phyloP scores from a whole-genome alignment of 192 early-diverging fungal genomes.

The Dissophora ornata region DNA sequence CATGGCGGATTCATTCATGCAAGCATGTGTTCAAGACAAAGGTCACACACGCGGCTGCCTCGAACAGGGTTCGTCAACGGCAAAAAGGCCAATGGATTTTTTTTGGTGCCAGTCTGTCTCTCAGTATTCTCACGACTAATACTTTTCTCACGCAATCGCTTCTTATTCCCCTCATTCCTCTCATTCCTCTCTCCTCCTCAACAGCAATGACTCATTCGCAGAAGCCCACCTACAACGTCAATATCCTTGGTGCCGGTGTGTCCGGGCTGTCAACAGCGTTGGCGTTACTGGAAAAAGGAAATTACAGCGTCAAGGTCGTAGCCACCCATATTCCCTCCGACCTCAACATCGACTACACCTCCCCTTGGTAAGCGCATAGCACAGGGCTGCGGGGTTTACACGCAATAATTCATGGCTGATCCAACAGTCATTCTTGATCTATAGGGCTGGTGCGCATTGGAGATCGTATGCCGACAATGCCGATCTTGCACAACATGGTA shows the following conservation, averaged over 20 bases:
- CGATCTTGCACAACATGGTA: slow-evolving; percentile 59
- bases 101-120: too few relatives aligned
- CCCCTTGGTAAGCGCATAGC: slow-evolving; percentile 51
- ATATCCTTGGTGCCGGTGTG: slow-evolving; percentile 81
- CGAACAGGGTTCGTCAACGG: too few relatives aligned
- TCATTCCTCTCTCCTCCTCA: not conserved
- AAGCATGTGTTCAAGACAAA: too few relatives aligned
- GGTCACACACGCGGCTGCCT: too few relatives aligned
- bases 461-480: slow-evolving; percentile 57
- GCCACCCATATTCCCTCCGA: slow-evolving; percentile 68
- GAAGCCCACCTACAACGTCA: slow-evolving; percentile 25
- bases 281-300: slow-evolving; percentile 61
- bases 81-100: too few relatives aligned
- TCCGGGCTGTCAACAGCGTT: slow-evolving; percentile 78
- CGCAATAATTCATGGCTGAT: not conserved
- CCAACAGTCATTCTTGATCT: not conserved
- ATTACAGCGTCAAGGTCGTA: slow-evolving; percentile 70
- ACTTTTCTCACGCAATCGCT: too few relatives aligned
- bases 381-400: too few relatives aligned
- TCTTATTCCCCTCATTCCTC: not conserved
- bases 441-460: slow-evolving; percentile 63
- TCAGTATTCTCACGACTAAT: too few relatives aligned
- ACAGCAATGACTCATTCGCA: slow-evolving; percentile 6
- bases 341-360: slow-evolving; percentile 61
- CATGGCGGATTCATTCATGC: too few relatives aligned